A percentile compares a stretch with the other conserved stretches of the same genome.
These are phyloP conservation scores for Peronospora tabacina DNA, from an alignment of 352 stramenopile species.

Conservation along the genomic window DNA sequence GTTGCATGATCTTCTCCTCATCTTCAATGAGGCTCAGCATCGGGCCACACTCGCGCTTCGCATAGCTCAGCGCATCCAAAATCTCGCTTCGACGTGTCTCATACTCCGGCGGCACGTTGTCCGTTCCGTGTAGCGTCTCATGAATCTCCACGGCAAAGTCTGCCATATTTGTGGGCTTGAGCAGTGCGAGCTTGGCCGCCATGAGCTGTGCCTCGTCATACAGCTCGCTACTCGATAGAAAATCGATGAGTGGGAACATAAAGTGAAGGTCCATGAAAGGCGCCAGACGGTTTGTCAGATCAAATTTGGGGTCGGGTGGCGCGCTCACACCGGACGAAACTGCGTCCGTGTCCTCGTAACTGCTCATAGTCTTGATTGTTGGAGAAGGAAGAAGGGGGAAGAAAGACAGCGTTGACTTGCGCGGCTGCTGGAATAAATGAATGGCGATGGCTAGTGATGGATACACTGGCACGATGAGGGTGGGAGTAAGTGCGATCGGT, in stretches of 20 bases:
- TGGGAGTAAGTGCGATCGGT: background rate
- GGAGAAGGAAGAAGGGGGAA: background rate
- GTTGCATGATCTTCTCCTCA: conserved; percentile 81
- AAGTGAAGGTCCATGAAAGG: conserved; percentile 96
- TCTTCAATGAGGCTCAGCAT: conserved; percentile 82
- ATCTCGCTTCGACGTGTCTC: conserved; percentile 72
- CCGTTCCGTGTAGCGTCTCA: conserved; percentile 83
- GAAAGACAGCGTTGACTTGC: background rate
- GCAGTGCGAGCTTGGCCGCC: conserved; percentile 86
- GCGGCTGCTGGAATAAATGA: conserved; percentile 38
- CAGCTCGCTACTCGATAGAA: conserved; percentile 84
- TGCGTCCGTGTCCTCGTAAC: conserved; percentile 37
- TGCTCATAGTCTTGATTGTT: conserved; percentile 24
- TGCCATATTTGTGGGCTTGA: conserved; percentile 94
- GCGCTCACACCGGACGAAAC: conserved; percentile 33
- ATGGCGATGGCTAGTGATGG: conserved; percentile 18
- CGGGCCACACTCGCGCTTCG: conserved; percentile 62
- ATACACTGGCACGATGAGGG: background rate
- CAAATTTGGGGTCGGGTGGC: conserved; percentile 75
- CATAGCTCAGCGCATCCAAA: conserved; percentile 63
- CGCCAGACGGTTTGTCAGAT: conserved; percentile 91
- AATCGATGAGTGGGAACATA: conserved; percentile 96
- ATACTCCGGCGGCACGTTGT: conserved; percentile 72
- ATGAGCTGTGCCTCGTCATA: conserved; percentile 90
- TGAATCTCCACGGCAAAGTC: conserved; percentile 96